Conservation (phyloP, 805 yeast genomes). For the Saccharomycodes ludwigii region DNA sequence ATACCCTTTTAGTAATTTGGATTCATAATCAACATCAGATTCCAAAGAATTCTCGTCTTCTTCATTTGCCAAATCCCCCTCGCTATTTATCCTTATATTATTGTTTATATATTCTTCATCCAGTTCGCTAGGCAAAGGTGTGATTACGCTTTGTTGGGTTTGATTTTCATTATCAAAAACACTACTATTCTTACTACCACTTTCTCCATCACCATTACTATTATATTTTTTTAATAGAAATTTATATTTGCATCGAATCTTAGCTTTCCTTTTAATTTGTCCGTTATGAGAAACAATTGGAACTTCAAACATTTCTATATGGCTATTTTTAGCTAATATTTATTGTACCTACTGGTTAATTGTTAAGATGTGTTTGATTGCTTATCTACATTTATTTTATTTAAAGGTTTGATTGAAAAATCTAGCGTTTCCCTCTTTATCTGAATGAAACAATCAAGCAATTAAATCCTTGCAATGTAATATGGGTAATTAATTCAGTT, state of each 20-base stretch:
- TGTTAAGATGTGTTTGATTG: background rate
- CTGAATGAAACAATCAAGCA: too few relatives aligned
- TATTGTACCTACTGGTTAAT: background rate
- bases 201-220: slow-evolving; percentile 2
- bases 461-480: too few relatives aligned
- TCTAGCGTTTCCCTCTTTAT: too few relatives aligned
- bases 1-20: slow-evolving; percentile 15
- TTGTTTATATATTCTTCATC: too few relatives aligned
- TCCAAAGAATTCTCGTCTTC: slow-evolving; percentile 7
- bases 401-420: too few relatives aligned
- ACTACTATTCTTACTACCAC: slow-evolving; percentile 1
- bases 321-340: slow-evolving; percentile 5
- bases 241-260: slow-evolving; percentile 20
- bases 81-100: slow-evolving; percentile 2
- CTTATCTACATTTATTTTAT: too few relatives aligned
- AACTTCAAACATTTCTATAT: slow-evolving; percentile 22
- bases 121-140: background rate
- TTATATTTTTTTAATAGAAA: slow-evolving; percentile 11
- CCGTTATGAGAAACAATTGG: slow-evolving; percentile 12
- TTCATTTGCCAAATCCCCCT: slow-evolving; percentile 11
- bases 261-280: slow-evolving; percentile 12
- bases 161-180: slow-evolving; percentile 9
- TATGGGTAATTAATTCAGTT: too few relatives aligned
- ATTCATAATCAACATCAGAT: slow-evolving; percentile 12
- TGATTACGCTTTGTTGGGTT: slow-evolving; percentile 16